Evolutionary conservation across 2,329 filamentous ascomycete species (phyloP).

Genomic region (Paecilomyces variotii): DNA sequence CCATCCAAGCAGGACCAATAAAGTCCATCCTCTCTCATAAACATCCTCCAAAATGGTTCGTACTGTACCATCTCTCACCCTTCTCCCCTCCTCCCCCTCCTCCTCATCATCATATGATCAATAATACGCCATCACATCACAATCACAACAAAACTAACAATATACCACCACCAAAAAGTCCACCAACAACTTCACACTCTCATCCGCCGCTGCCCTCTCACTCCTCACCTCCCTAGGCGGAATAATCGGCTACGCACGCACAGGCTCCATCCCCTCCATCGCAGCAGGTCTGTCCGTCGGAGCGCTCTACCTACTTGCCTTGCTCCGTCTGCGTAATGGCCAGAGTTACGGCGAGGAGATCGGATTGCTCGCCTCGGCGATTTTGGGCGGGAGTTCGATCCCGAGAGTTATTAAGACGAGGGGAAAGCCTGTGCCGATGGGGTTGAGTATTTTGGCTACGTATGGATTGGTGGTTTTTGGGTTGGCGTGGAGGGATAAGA

Average conservation of each 20-base stretch:
- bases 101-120: not conserved
- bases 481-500: conserved; percentile 47
- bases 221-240: conserved; percentile 79
- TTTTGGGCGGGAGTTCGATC: conserved; percentile 76
- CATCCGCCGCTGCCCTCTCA: conserved; percentile 69
- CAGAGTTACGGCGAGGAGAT: conserved; percentile 80
- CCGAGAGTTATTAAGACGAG: conserved; percentile 74
- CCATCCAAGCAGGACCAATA: too few species aligned
- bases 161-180: conserved; percentile 1
- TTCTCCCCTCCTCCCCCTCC: not conserved
- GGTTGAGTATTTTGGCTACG: conserved; percentile 68
- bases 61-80: too few species aligned
- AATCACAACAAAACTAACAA: not conserved
- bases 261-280: conserved; percentile 78
- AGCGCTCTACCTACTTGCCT: conserved; percentile 67
- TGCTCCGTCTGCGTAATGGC: conserved; percentile 66
- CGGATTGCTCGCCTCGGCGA: conserved; percentile 75
- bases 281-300: conserved; percentile 80
- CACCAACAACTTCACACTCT: conserved; percentile 23
- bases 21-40: too few species aligned
- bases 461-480: conserved; percentile 78
- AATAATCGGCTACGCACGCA: conserved; percentile 75
- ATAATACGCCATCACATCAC: not conserved
- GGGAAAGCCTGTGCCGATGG: conserved; percentile 72
- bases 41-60: too few species aligned